Conservation (phyloP, 192 early-diverging fungal species). For the Backusella parvicylindrica region DNA sequence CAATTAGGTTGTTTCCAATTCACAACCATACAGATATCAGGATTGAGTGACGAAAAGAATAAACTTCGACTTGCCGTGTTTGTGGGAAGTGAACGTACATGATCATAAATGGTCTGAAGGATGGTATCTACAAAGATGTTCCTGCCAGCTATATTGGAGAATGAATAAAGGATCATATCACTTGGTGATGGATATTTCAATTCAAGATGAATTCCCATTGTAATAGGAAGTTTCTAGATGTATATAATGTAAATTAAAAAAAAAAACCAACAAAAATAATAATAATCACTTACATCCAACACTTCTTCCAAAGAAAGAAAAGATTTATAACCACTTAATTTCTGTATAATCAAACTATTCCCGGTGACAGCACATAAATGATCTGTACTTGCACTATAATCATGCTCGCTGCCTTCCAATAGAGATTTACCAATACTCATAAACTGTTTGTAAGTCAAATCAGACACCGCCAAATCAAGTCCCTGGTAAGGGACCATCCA, state of each 20-base stretch:
- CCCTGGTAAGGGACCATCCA: slow-evolving; percentile 65
- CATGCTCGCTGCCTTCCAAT: background rate
- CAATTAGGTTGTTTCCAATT: slow-evolving; percentile 99
- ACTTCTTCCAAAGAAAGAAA: slow-evolving; percentile 69
- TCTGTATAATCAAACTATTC: slow-evolving; percentile 24
- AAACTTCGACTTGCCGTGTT: slow-evolving; percentile 25
- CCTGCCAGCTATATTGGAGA: slow-evolving; percentile 63
- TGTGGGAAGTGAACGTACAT: slow-evolving; percentile 39
- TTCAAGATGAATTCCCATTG: slow-evolving; percentile 82
- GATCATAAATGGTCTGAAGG: slow-evolving; percentile 83
- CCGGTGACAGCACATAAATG: slow-evolving; percentile 24
- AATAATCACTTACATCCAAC: slow-evolving; percentile 70
- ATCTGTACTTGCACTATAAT: background rate
- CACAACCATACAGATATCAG: slow-evolving; percentile 84
- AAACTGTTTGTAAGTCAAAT: slow-evolving; percentile 53
- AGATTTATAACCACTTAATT: slow-evolving; percentile 26
- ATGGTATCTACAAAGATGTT: slow-evolving; percentile 89
- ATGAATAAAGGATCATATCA: slow-evolving; percentile 47
- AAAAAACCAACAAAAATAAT: too few species aligned
- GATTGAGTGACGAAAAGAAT: slow-evolving; percentile 92
- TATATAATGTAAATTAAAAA: slow-evolving; percentile 2
- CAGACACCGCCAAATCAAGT: slow-evolving; percentile 50
- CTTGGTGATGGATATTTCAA: slow-evolving; percentile 82
- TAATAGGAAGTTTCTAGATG: slow-evolving; percentile 55
- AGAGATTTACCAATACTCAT: background rate